Conservation (phyloP, 257 asterid species). For the Capsicum pubescens region DNA sequence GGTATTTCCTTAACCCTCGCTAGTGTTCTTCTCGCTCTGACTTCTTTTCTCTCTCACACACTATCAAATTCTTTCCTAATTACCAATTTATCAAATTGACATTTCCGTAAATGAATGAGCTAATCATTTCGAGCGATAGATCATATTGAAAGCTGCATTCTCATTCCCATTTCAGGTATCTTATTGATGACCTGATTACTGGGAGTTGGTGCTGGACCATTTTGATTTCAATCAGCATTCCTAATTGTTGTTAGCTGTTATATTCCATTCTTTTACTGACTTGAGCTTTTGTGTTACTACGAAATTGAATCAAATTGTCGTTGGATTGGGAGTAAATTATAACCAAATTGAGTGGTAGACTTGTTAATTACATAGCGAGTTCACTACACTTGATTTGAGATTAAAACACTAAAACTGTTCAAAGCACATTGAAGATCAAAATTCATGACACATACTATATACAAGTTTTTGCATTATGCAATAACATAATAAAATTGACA, state of each 20-base stretch:
- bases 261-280: too few species aligned
- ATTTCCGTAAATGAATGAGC: neutral
- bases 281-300: too few species aligned
- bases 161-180: neutral
- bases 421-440: conserved; percentile 6
- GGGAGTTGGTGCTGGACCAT: neutral
- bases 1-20: neutral
- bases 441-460: neutral
- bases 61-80: neutral
- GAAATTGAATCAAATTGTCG: neutral
- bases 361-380: neutral
- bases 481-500: neutral
- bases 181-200: neutral
- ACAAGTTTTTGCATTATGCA: neutral
- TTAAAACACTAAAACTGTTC: neutral
- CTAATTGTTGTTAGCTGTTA: neutral
- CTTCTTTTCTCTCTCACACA: too few species aligned
- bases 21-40: neutral
- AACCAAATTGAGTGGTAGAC: neutral
- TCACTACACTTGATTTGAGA: neutral
- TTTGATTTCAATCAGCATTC: neutral
- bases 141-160: neutral
- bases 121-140: neutral
- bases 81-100: neutral
- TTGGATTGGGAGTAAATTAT: neutral